phyloP scores from a whole-genome alignment of 768 basidiomycete genomes.

The Terana coerulea region DNA sequence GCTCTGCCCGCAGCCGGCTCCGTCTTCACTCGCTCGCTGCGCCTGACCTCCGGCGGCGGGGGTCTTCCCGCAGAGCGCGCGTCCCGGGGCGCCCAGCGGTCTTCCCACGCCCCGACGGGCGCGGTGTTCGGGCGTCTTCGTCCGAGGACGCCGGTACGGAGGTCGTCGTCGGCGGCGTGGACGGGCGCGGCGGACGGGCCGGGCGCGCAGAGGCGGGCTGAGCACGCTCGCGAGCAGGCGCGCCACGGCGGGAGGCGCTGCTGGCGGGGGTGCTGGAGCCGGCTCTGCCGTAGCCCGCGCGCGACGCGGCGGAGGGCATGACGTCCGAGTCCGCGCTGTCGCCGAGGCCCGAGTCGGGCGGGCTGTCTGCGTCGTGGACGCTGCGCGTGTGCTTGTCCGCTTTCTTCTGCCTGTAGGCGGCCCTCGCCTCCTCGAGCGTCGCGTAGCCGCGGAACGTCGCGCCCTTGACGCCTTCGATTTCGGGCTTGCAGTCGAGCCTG shows the following conservation, averaged over 20 bases:
- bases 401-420: neutral
- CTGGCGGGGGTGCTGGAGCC: neutral
- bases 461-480: conserved; percentile 2
- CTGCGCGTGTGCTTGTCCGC: neutral
- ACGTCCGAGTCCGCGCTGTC: neutral
- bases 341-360: neutral
- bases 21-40: neutral
- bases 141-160: neutral
- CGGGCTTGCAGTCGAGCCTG: neutral
- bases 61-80: too few species aligned
- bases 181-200: neutral
- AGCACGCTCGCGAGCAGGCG: conserved; percentile 3
- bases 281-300: neutral
- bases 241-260: neutral
- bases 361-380: neutral
- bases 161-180: neutral
- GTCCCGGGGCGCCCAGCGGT: neutral
- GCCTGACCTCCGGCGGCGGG: neutral
- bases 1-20: neutral
- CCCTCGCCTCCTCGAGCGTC: neutral
- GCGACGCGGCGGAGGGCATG: neutral
- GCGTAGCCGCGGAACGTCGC: neutral
- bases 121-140: neutral
- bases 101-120: neutral
- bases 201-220: neutral